Percentiles rank a stretch among this genome's conserved stretches.
phyloP scores from a whole-genome alignment of 2,329 filamentous ascomycete species.

The Penicillium hesseltinei region DNA sequence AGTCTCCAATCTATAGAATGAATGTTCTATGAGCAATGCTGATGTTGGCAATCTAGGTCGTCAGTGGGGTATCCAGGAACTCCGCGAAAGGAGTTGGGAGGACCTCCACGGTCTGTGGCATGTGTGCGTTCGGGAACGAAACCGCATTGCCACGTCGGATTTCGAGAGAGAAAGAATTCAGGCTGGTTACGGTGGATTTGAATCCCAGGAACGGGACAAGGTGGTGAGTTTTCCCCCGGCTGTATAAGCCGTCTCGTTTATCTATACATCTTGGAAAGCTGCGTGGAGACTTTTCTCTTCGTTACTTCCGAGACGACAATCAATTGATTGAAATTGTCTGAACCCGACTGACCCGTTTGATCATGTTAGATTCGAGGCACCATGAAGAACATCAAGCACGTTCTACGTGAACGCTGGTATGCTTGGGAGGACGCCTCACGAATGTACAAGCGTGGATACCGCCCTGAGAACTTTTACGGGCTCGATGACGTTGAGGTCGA shows the following conservation, averaged over 20 bases:
- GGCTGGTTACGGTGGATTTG: constrained; percentile 70
- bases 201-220: constrained; percentile 62
- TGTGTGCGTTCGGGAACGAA: constrained; percentile 87
- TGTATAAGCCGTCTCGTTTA: not conserved
- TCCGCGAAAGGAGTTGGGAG: constrained; percentile 87
- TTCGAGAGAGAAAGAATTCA: constrained; percentile 66
- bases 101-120: constrained; percentile 93
- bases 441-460: constrained; percentile 37
- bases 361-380: constrained; percentile 66
- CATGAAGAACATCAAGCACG: constrained; percentile 78
- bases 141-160: constrained; percentile 77
- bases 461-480: constrained; percentile 28
- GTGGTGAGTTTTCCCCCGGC: constrained; percentile 56
- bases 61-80: constrained; percentile 79
- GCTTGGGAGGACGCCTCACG: constrained; percentile 60
- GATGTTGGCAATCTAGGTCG: constrained; percentile 53
- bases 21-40: constrained; percentile 10
- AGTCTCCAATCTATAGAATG: not conserved
- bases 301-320: not conserved
- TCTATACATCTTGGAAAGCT: not conserved
- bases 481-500: constrained; percentile 21
- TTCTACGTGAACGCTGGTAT: constrained; percentile 83
- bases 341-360: not conserved
- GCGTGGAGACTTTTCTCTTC: no score
- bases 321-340: not conserved